Evolutionary conservation across 495 filamentous ascomycete species (phyloP).

Genomic region (Wilcoxina mikolae): DNA sequence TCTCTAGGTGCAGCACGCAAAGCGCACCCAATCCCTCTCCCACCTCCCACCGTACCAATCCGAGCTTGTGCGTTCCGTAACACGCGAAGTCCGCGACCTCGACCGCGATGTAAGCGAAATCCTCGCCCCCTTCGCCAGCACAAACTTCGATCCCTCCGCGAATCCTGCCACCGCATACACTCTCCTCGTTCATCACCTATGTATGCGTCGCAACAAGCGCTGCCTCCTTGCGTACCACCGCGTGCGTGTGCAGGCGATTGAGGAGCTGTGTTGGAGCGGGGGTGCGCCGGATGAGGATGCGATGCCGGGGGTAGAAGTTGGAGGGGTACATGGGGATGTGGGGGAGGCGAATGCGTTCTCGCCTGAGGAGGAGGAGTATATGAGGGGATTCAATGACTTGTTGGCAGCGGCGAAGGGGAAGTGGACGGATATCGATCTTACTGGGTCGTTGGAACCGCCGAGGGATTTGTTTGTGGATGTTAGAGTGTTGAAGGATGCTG

Average conservation of each 20-base stretch:
- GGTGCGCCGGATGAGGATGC: conserved; percentile 40
- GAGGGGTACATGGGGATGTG: conserved; percentile 21
- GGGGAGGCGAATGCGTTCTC: conserved; percentile 59
- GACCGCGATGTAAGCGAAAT: conserved; percentile 74
- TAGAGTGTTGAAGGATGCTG: conserved; percentile 87
- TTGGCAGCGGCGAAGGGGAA: conserved; percentile 93
- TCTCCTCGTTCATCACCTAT: conserved; percentile 81
- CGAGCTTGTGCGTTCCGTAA: conserved; percentile 74
- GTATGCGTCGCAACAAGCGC: conserved; percentile 91
- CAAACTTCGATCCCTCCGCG: conserved; percentile 67
- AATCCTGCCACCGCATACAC: conserved; percentile 76
- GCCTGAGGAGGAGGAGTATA: conserved; percentile 95
- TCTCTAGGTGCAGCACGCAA: conserved; percentile 85
- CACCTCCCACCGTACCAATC: conserved; percentile 88
- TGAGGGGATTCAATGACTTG: conserved; percentile 78
- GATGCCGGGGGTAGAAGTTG: conserved; percentile 33
- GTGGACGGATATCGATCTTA: conserved; percentile 97
- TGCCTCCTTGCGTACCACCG: conserved; percentile 92
- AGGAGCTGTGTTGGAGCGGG: conserved; percentile 87
- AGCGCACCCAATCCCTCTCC: conserved; percentile 75
- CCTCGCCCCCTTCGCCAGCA: conserved; percentile 62
- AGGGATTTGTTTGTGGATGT: conserved; percentile 96
- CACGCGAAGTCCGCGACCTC: conserved; percentile 84
- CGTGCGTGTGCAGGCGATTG: conserved; percentile 75
- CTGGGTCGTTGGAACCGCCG: conserved; percentile 86